A percentile compares a stretch with the other conserved stretches of the same genome.
Conservation (phyloP, 768 basidiomycete genomes). For the Suillus spraguei region DNA sequence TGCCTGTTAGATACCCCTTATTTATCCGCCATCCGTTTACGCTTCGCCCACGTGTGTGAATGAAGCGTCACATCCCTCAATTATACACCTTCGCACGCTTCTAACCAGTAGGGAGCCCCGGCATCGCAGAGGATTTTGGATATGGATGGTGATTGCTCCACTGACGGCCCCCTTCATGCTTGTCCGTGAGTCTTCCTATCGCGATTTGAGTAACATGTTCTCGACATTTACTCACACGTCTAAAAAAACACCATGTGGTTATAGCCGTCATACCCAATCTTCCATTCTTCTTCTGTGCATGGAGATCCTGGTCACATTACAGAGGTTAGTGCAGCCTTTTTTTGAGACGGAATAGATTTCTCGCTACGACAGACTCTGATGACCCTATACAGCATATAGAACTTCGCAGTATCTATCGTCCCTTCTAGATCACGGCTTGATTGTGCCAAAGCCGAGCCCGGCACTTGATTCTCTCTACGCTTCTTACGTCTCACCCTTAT, state of each 20-base stretch:
- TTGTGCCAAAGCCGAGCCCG: constrained; percentile 56
- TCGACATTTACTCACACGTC: neutral
- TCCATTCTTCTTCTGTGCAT: constrained; percentile 83
- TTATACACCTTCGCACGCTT: constrained; percentile 51
- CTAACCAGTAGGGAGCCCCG: constrained; percentile 57
- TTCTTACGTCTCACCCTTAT: constrained; percentile 25
- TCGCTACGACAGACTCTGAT: neutral
- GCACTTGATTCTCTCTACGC: constrained; percentile 62
- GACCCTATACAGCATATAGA: constrained; percentile 54
- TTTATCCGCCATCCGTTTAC: constrained; percentile 55
- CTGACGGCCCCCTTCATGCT: constrained; percentile 77
- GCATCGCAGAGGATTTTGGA: constrained; percentile 66
- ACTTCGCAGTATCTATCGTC: constrained; percentile 67
- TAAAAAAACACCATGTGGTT: neutral
- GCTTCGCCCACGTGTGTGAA: constrained; percentile 33
- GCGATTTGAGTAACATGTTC: neutral
- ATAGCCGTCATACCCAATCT: constrained; percentile 81
- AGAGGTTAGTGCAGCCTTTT: constrained; percentile 48
- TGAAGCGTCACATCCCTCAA: constrained; percentile 33
- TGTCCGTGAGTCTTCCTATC: constrained; percentile 56
- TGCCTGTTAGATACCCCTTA: constrained; percentile 51
- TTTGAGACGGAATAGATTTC: neutral
- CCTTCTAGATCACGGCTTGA: constrained; percentile 55
- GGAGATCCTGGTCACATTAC: constrained; percentile 87
- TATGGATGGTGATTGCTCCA: constrained; percentile 69